phyloP scores from a whole-genome alignment of 2,329 filamentous ascomycete genomes.

The Apiospora aurea region DNA sequence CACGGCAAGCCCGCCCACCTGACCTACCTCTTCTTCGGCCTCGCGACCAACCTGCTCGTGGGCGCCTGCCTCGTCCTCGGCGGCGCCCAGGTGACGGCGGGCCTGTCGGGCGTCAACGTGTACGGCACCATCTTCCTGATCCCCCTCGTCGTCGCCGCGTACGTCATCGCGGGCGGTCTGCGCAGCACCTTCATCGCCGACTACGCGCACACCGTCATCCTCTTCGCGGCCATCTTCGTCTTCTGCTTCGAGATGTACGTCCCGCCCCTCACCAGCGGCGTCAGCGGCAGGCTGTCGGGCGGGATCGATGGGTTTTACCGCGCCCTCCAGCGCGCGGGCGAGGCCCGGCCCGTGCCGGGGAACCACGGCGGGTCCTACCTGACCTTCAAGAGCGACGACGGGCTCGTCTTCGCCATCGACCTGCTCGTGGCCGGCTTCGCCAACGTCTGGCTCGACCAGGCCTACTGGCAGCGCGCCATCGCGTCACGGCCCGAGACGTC shows the following conservation, averaged over 20 bases:
- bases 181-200: constrained; percentile 50
- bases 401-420: constrained; percentile 47
- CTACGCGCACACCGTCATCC: constrained; percentile 49
- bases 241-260: constrained; percentile 48
- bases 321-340: constrained; percentile 42
- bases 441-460: constrained; percentile 50
- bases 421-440: constrained; percentile 47
- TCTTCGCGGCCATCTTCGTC: constrained; percentile 47
- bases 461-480: constrained; percentile 54
- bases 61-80: constrained; percentile 48
- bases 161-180: constrained; percentile 49
- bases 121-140: constrained; percentile 50
- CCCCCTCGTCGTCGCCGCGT: constrained; percentile 46
- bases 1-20: constrained; percentile 47
- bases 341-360: constrained; percentile 41
- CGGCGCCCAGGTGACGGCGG: constrained; percentile 47
- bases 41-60: constrained; percentile 50
- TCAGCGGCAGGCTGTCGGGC: constrained; percentile 35
- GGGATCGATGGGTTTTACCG: constrained; percentile 46
- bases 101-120: constrained; percentile 49
- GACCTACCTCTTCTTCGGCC: constrained; percentile 48
- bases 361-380: constrained; percentile 47
- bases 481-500: constrained; percentile 48
- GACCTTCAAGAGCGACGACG: constrained; percentile 45
- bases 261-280: constrained; percentile 30